Evolutionary conservation across 2,329 filamentous ascomycete genomes (phyloP), one percentile per base, ranked within the genome.

Genomic region (Colletotrichum sp.): DNA sequence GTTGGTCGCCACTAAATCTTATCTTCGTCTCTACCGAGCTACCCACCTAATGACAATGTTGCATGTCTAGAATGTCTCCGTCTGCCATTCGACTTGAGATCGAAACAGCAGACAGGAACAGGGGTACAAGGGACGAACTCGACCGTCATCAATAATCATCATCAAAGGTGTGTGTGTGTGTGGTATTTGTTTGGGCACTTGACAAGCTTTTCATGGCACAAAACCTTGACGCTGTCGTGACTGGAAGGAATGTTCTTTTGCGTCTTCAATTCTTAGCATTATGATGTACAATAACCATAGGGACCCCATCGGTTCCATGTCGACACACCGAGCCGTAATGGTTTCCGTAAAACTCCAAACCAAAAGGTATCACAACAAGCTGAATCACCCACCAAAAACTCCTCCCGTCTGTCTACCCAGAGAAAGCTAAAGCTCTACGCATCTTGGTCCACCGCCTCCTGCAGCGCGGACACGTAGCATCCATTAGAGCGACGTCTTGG

Each of bases 341-440:
- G 39, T 68, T 49, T 39, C 71, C 65, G 8, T 69, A 18, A 74
- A 52, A 76, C 71, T 74, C 65, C 74, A 26, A 62, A 69, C 57
- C 63, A 64, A 68, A 60, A 74, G 74, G 70, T 76, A 74, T 69
- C 64, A 69, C 63, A 60, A 16, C 52, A 69, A 28, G 39, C 49
- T 65, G 39, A 57, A 73, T 24, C 64, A 49, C 60, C 70, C 57
- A 21, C 44, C 44, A 24, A 36, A 76, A 76, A 75, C 73, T 72
- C 73, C 72, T 52, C 28, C n/a, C 18, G 8, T 70, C 32, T 60
- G 10, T 70, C 39, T 49, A 59, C 59, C 30, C 32, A 26, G 71
- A 57, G 44, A 52, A 21, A 52, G 44, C 44, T 13, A 13, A 21
- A 52, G n/a, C 44, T 52, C n/a, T 52, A 52, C 44, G 44, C 44